These are phyloP conservation scores for Jamesozyma jinghongensis DNA, from an alignment of 805 yeast species.

Conservation along the genomic window DNA sequence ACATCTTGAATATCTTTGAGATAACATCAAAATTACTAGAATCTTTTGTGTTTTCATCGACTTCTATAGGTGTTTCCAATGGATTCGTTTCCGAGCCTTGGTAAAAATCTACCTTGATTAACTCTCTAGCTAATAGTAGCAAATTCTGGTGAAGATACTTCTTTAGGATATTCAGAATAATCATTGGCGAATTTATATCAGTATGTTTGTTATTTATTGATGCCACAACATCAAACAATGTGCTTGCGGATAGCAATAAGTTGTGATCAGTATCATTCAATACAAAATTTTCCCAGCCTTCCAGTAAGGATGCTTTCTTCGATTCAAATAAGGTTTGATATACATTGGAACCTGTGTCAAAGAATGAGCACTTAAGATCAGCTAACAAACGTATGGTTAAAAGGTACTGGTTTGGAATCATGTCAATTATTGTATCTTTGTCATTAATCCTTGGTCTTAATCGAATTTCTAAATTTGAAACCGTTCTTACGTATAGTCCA, in stretches of 20 bases:
- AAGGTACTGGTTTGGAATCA: conserved; percentile 44
- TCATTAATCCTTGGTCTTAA: conserved; percentile 39
- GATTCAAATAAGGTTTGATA: not conserved
- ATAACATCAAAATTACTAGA: not conserved
- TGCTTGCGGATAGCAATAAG: conserved; percentile 4
- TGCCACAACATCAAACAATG: not conserved
- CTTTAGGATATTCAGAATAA: conserved; percentile 1
- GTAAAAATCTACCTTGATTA: conserved; percentile 8
- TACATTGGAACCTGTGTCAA: not conserved
- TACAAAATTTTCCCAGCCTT: conserved; percentile 6
- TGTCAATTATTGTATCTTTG: not conserved
- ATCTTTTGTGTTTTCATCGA: not conserved
- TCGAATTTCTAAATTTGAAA: conserved; percentile 57
- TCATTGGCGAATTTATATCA: not conserved
- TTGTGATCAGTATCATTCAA: conserved; percentile 4
- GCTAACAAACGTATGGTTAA: conserved; percentile 46
- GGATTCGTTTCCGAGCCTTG: not conserved
- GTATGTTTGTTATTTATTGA: not conserved
- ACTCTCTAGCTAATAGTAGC: not conserved
- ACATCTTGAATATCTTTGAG: not conserved
- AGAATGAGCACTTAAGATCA: conserved; percentile 26
- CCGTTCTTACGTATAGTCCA: conserved; percentile 41
- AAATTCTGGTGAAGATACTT: conserved; percentile 16
- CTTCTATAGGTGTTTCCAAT: not conserved
- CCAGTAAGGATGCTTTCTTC: not conserved